A percentile compares a stretch with the other conserved stretches of the same genome.
Evolutionary conservation across 169 alveolate species (phyloP).

Genomic region (Plasmodium chabaudi): DNA sequence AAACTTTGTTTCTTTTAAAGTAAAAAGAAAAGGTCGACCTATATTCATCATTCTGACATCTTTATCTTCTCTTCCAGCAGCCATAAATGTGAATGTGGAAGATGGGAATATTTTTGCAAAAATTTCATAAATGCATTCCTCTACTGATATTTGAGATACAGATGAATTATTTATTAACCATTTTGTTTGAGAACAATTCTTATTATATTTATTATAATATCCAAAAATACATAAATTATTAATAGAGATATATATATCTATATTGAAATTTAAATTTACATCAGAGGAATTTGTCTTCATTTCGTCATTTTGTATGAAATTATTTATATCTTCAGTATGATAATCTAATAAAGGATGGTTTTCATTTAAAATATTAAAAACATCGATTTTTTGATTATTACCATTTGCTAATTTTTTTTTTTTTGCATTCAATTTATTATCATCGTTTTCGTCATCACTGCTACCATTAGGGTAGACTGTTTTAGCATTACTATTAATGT

Average conservation of each 20-base stretch:
- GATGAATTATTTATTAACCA: conserved; percentile 55
- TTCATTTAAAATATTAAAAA: too few relatives aligned
- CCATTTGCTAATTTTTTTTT: too few relatives aligned
- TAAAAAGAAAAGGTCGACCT: conserved; percentile 74
- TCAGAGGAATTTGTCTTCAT: too few relatives aligned
- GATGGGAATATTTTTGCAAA: conserved; percentile 34
- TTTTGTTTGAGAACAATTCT: conserved; percentile 64
- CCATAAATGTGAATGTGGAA: conserved; percentile 58
- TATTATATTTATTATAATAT: conserved; percentile 73
- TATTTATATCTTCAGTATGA: too few relatives aligned
- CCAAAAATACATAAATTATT: conserved; percentile 73
- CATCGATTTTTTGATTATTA: too few relatives aligned
- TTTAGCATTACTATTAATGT: too few relatives aligned
- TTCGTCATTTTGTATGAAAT: too few relatives aligned
- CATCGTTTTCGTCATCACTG: too few relatives aligned
- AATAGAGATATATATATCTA: conserved; percentile 51
- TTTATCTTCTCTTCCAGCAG: conserved; percentile 93
- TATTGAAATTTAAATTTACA: background rate
- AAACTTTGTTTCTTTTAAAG: conserved; percentile 67
- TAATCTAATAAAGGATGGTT: too few relatives aligned
- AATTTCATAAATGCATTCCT: conserved; percentile 65
- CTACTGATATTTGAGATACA: conserved; percentile 37
- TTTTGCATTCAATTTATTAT: too few relatives aligned
- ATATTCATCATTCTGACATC: conserved; percentile 92
- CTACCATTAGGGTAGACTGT: too few relatives aligned